Conservation (phyloP, 2,329 filamentous ascomycete species). For the Phaeomoniella chlamydospora region DNA sequence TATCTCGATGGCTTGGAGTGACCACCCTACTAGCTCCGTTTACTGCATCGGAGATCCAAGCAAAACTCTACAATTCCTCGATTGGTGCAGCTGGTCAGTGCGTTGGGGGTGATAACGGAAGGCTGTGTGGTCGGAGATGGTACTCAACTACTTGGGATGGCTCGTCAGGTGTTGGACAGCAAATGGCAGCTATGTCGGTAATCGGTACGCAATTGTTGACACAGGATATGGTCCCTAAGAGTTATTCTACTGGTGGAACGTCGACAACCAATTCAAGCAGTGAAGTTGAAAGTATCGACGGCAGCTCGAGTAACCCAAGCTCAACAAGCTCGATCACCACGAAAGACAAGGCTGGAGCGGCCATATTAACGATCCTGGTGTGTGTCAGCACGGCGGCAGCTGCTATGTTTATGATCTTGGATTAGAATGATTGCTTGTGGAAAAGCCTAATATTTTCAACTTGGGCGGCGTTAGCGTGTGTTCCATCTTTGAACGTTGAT, state of each 20-base stretch:
- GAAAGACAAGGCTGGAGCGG: conserved; percentile 23
- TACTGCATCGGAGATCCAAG: conserved; percentile 33
- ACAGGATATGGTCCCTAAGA: conserved; percentile 31
- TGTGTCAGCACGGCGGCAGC: conserved; percentile 4
- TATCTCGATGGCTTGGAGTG: conserved; percentile 44
- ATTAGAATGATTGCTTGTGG: no score
- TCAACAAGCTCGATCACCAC: conserved; percentile 11
- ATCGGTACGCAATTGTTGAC: conserved; percentile 45
- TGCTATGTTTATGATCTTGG: neutral
- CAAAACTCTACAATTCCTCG: conserved; percentile 37
- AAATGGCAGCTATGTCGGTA: conserved; percentile 50
- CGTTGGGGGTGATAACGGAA: conserved; percentile 31
- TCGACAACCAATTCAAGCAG: conserved; percentile 11
- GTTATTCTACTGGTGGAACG: conserved; percentile 42
- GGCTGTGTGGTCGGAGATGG: conserved; percentile 28
- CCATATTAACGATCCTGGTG: conserved; percentile 20
- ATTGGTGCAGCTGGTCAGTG: conserved; percentile 39
- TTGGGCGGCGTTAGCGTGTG: no score
- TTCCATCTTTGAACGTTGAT: no score
- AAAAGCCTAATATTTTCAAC: no score
- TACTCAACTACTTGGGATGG: conserved; percentile 20
- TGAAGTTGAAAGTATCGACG: conserved; percentile 18
- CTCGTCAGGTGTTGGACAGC: conserved; percentile 21
- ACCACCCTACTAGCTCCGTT: conserved; percentile 44
- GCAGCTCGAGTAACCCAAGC: conserved; percentile 7